Evolutionary conservation across 306 rosid genomes (phyloP).

Genomic region (Cyclanthera cordifolia): DNA sequence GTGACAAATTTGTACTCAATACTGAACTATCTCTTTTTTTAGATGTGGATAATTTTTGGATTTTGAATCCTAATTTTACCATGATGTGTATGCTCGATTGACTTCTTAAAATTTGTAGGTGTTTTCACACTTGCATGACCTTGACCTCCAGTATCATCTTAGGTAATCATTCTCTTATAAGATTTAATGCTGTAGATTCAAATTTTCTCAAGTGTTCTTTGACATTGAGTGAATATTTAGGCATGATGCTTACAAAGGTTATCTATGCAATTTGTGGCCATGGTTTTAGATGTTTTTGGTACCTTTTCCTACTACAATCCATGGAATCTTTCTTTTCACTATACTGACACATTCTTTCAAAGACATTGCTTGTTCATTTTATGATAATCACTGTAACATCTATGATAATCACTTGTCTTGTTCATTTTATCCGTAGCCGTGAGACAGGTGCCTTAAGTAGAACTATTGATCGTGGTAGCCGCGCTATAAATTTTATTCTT

Average conservation of each 20-base stretch:
- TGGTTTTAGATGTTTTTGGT: neutral
- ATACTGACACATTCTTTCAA: neutral
- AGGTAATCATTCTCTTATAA: constrained; percentile 36
- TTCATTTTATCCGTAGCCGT: constrained; percentile 42
- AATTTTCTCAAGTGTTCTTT: neutral
- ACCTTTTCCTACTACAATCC: neutral
- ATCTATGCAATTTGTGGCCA: neutral
- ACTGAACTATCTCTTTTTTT: neutral
- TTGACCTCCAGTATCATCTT: constrained; percentile 90
- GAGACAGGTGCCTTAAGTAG: constrained; percentile 92
- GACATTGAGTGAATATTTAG: neutral
- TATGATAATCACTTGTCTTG: constrained; percentile 6
- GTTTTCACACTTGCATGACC: constrained; percentile 88
- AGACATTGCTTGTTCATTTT: neutral
- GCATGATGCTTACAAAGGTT: neutral
- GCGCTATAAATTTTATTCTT: constrained; percentile 88
- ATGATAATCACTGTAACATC: neutral
- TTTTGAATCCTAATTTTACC: neutral
- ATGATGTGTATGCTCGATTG: neutral
- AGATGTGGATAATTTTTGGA: neutral
- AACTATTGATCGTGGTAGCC: constrained; percentile 97
- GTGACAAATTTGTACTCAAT: neutral
- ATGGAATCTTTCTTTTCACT: neutral
- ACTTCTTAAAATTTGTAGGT: constrained; percentile 33
- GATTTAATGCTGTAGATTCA: neutral